A percentile compares a stretch with the other conserved stretches of the same genome.
Conservation (phyloP, 306 rosid species). For the Castanopsis chinensis region DNA sequence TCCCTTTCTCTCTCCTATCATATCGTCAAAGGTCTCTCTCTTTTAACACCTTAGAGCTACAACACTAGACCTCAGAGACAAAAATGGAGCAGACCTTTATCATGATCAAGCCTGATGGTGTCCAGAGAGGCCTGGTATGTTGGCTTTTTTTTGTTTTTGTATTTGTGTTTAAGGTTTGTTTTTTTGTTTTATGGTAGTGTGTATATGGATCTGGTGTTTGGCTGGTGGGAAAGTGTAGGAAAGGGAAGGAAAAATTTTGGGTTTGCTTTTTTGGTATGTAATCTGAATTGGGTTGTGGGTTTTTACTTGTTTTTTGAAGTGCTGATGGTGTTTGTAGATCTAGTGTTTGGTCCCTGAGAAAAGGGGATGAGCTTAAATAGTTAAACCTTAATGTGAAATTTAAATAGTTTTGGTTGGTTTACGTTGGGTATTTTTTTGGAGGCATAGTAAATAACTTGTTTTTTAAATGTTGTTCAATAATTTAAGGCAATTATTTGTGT, state of each 20-base stretch:
- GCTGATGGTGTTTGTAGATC: neutral
- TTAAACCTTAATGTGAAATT: neutral
- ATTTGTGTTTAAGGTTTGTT: too few species aligned
- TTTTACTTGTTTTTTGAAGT: neutral
- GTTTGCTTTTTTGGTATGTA: neutral
- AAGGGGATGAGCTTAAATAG: neutral
- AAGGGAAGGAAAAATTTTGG: neutral
- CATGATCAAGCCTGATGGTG: slow-evolving; percentile 95
- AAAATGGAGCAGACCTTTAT: slow-evolving; percentile 80
- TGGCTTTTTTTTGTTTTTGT: neutral
- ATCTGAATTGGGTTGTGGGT: neutral
- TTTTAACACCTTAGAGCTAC: neutral
- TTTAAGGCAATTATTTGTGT: neutral
- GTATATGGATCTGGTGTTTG: neutral
- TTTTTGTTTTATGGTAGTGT: neutral
- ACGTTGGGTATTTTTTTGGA: too few species aligned
- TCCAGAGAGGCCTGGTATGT: slow-evolving; percentile 79
- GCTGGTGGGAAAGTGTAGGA: neutral
- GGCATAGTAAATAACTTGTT: neutral
- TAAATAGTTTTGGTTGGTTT: neutral
- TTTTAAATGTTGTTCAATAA: neutral
- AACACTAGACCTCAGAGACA: neutral
- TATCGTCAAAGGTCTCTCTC: neutral
- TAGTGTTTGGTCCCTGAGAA: neutral
- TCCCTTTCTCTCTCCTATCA: too few species aligned